These are phyloP conservation scores for Haplosporangium sp. DNA, from an alignment of 371 early-diverging fungal genomes.

Conservation along the genomic window DNA sequence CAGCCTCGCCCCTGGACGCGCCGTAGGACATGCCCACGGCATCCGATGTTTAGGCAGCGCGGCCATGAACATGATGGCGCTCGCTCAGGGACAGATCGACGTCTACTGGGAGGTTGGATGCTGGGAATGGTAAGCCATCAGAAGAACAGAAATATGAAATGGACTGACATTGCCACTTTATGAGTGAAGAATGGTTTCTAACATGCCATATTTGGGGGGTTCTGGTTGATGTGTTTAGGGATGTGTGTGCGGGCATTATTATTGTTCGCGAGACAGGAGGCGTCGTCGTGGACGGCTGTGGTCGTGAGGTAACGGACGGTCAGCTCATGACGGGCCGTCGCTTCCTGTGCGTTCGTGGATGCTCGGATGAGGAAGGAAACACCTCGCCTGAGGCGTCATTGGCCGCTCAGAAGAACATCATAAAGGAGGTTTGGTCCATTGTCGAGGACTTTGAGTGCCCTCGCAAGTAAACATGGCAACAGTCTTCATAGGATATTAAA, in stretches of 20 bases:
- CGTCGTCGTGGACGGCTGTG: conserved; percentile 70
- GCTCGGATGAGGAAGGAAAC: conserved; percentile 44
- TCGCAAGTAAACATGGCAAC: conserved; percentile 29
- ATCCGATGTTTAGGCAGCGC: conserved; percentile 87
- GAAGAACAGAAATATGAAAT: background rate
- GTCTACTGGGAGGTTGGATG: conserved; percentile 93
- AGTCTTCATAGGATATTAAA: background rate
- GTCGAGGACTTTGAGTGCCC: conserved; percentile 43
- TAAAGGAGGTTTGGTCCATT: conserved; percentile 53
- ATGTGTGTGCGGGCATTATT: conserved; percentile 82
- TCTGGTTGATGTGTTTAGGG: conserved; percentile 64
- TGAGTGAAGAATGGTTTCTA: background rate
- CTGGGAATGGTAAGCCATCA: conserved; percentile 69
- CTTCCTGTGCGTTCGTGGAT: conserved; percentile 44
- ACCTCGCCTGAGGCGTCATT: conserved; percentile 29
- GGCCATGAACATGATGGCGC: conserved; percentile 79
- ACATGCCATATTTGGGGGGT: no score
- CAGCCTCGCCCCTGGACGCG: conserved; percentile 25
- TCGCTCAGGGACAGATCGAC: conserved; percentile 88
- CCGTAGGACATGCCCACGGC: conserved; percentile 73
- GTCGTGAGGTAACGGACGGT: conserved; percentile 43
- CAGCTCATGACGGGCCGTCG: conserved; percentile 55
- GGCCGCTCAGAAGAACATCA: conserved; percentile 44
- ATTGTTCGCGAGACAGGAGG: conserved; percentile 84
- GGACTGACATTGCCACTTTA: background rate